A percentile compares a stretch with the other conserved stretches of the same genome.
These are phyloP conservation scores for Backusella macrospora DNA, from an alignment of 192 early-diverging fungal genomes.

Conservation along the genomic window DNA sequence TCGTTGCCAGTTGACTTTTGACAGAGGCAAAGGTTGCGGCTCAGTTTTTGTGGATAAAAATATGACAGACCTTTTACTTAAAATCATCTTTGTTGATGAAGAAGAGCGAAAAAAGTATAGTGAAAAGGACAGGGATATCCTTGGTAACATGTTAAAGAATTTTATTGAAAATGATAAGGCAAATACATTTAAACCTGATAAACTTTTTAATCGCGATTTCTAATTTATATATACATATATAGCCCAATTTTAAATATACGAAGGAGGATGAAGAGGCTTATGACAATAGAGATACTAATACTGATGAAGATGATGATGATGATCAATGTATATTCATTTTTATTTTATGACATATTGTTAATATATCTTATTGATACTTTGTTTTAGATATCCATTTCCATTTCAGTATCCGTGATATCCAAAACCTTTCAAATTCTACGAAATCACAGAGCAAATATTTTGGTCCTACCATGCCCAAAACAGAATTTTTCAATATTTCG, in stretches of 20 bases:
- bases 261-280: neutral
- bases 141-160: neutral
- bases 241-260: neutral
- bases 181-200: neutral
- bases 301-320: neutral
- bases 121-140: neutral
- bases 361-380: neutral
- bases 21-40: neutral
- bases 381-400: neutral
- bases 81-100: neutral
- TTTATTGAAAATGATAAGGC: neutral
- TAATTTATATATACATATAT: neutral
- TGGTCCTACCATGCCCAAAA: neutral
- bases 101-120: neutral
- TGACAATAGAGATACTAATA: too few species aligned
- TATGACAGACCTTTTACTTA: neutral
- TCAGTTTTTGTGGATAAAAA: neutral
- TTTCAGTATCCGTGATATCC: neutral
- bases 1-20: slow-evolving; percentile 1
- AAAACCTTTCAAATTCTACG: neutral
- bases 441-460: neutral
- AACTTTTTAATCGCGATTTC: neutral
- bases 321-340: neutral
- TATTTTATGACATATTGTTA: neutral
- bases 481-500: neutral